Evolutionary conservation across 495 filamentous ascomycete species (phyloP).

Genomic region (Penicillium ucsense): DNA sequence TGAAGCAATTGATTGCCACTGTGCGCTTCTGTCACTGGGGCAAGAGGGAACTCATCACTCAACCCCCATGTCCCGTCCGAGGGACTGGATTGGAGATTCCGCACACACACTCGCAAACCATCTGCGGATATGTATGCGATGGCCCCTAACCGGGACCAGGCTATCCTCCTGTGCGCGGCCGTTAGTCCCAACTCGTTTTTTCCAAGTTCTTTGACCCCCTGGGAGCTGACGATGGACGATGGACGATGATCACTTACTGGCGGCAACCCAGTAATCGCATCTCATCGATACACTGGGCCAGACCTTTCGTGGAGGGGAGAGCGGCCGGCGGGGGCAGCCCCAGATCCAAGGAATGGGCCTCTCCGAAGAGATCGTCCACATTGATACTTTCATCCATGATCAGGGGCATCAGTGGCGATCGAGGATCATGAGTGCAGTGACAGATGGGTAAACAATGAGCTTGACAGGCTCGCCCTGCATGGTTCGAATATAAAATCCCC

Average conservation of each 20-base stretch:
- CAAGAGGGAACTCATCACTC: slow-evolving; percentile 46
- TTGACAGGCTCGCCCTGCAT: slow-evolving; percentile 1
- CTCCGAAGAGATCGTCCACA: slow-evolving; percentile 69
- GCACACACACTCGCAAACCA: slow-evolving; percentile 56
- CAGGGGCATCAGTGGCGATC: slow-evolving; percentile 23
- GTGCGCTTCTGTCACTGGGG: slow-evolving; percentile 35
- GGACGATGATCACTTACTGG: slow-evolving; percentile 51
- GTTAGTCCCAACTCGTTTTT: too few species aligned
- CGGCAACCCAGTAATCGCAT: slow-evolving; percentile 69
- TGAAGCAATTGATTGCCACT: slow-evolving; percentile 52
- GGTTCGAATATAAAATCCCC: background rate
- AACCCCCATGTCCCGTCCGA: slow-evolving; percentile 70
- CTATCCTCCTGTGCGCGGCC: slow-evolving; percentile 50
- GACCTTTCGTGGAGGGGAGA: slow-evolving; percentile 47
- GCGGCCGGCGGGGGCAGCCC: slow-evolving; percentile 42
- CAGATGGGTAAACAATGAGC: too few species aligned
- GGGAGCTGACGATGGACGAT: too few species aligned
- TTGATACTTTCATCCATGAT: slow-evolving; percentile 64
- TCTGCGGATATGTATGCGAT: slow-evolving; percentile 75
- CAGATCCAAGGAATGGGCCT: slow-evolving; percentile 42
- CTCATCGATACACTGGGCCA: slow-evolving; percentile 68
- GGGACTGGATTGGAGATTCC: slow-evolving; percentile 59
- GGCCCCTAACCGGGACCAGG: slow-evolving; percentile 83
- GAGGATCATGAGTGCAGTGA: too few species aligned
- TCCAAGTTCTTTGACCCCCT: too few species aligned